Evolutionary conservation across 257 asterid species (phyloP).

Genomic region (Solanum piurae): DNA sequence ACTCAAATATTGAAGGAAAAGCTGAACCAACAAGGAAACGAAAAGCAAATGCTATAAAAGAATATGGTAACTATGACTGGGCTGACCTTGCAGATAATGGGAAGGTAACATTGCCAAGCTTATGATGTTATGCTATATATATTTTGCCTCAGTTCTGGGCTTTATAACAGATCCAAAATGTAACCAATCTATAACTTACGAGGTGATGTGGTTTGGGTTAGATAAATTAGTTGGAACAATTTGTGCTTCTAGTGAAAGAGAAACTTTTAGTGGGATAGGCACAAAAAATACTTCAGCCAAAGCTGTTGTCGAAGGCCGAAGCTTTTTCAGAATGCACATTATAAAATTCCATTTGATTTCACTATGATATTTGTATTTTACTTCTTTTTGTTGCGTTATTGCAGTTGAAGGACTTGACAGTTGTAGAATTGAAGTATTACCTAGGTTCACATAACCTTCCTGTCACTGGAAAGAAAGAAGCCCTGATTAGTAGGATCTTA

Average conservation of each 20-base stretch:
- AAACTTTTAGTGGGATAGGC: background rate
- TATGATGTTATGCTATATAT: background rate
- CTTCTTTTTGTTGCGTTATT: background rate
- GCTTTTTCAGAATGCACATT: background rate
- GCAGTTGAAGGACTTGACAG: conserved; percentile 88
- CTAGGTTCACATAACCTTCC: conserved; percentile 47
- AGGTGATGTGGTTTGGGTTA: background rate
- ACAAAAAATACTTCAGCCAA: background rate
- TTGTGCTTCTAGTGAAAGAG: background rate
- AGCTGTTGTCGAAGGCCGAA: background rate
- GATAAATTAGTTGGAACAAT: background rate
- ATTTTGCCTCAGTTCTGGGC: background rate
- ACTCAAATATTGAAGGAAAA: conserved; percentile 24
- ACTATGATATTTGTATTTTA: background rate
- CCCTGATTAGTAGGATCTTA: conserved; percentile 65
- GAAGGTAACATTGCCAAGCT: conserved; percentile 33
- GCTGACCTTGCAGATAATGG: conserved; percentile 82
- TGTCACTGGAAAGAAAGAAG: conserved; percentile 69
- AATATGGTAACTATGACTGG: conserved; percentile 59
- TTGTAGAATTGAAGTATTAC: conserved; percentile 61
- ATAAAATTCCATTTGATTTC: background rate
- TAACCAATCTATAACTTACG: background rate
- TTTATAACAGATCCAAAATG: background rate
- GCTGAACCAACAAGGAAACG: conserved; percentile 59
- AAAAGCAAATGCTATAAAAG: conserved; percentile 61